A percentile compares a stretch with the other conserved stretches of the same genome.
Evolutionary conservation across 176 grass and related monocot species (phyloP).

Genomic region (Cocos nucifera): DNA sequence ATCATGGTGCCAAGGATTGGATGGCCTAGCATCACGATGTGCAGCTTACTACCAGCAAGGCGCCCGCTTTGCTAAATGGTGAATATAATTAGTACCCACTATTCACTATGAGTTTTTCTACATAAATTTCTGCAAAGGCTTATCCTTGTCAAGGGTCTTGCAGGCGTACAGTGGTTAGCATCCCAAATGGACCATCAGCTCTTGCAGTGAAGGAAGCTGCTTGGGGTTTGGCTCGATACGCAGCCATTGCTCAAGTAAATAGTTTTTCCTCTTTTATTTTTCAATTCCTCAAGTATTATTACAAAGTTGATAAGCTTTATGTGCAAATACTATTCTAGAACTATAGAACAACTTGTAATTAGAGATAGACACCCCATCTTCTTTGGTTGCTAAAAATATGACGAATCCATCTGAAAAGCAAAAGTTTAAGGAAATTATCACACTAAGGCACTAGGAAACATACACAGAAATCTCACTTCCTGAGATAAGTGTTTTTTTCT

Average conservation of each 20-base stretch:
- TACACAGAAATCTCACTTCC: too few species aligned
- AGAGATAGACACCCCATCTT: too few species aligned
- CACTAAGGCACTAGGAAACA: too few species aligned
- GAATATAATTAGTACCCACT: constrained; percentile 14
- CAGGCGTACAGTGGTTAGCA: constrained; percentile 98
- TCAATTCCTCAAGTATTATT: background rate
- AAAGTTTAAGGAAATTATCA: too few species aligned
- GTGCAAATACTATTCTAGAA: too few species aligned
- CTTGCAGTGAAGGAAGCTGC: constrained; percentile 97
- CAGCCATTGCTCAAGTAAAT: constrained; percentile 83
- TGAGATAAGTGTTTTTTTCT: too few species aligned
- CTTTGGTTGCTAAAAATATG: too few species aligned
- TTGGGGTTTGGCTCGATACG: constrained; percentile 96
- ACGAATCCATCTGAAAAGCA: too few species aligned
- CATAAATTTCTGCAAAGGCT: background rate
- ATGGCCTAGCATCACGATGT: constrained; percentile 86
- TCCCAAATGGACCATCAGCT: constrained; percentile 81
- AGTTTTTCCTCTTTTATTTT: background rate
- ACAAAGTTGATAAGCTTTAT: too few species aligned
- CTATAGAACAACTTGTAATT: too few species aligned
- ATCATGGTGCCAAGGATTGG: constrained; percentile 98
- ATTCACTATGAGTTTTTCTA: too few species aligned
- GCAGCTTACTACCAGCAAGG: constrained; percentile 95
- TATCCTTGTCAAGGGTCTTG: constrained; percentile 19
- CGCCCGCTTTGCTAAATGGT: constrained; percentile 98